phyloP scores from a whole-genome alignment of 192 early-diverging fungal species.

The Radiomyces spectabilis region DNA sequence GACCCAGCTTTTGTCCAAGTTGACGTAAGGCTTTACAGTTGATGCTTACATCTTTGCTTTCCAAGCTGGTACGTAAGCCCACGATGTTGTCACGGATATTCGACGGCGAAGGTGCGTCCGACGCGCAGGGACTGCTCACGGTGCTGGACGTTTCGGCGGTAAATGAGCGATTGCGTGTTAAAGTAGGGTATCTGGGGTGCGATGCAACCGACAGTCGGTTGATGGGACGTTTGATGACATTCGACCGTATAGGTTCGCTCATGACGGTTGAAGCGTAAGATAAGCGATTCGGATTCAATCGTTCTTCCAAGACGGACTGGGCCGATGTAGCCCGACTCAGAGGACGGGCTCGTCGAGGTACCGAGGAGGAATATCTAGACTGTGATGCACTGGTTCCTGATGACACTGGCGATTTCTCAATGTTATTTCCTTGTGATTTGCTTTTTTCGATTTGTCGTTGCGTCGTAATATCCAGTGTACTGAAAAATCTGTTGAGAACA shows the following conservation, averaged over 20 bases:
- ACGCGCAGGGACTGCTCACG: neutral
- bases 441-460: neutral
- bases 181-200: too few species aligned
- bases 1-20: neutral
- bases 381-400: neutral
- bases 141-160: neutral
- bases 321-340: neutral
- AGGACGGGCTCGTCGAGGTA: neutral
- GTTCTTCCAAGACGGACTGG: neutral
- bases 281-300: neutral
- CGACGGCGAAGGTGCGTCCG: neutral
- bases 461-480: neutral
- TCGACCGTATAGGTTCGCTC: too few species aligned
- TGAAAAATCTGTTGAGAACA: neutral
- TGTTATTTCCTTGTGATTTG: neutral
- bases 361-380: neutral
- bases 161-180: too few species aligned
- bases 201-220: too few species aligned
- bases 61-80: neutral
- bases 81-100: neutral
- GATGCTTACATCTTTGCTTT: neutral
- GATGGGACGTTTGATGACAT: too few species aligned
- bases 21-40: slow-evolving; percentile 1
- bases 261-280: neutral
- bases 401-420: neutral